Evolutionary conservation across 2,329 filamentous ascomycete species (phyloP).

Genomic region (Trichoderma asperellum): DNA sequence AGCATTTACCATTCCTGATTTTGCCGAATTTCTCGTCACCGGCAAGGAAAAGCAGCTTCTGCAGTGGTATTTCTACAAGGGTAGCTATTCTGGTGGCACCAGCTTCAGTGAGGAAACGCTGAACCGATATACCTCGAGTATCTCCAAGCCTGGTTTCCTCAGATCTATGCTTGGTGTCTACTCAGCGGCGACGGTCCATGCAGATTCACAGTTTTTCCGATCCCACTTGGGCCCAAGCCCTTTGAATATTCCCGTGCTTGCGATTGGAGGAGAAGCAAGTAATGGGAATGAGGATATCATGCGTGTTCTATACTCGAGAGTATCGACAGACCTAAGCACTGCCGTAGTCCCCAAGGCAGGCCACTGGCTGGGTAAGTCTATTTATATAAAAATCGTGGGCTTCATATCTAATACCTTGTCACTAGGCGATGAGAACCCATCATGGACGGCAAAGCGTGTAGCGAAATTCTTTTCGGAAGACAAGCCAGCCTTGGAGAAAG

Average conservation of each 20-base stretch:
- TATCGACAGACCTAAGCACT: not conserved
- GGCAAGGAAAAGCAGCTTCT: slow-evolving; percentile 49
- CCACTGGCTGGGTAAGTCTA: slow-evolving; percentile 3
- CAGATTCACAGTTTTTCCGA: slow-evolving; percentile 42
- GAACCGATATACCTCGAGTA: slow-evolving; percentile 44
- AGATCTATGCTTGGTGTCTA: slow-evolving; percentile 44
- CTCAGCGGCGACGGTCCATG: slow-evolving; percentile 40
- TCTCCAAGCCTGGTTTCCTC: slow-evolving; percentile 51
- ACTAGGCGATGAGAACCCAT: slow-evolving; percentile 9
- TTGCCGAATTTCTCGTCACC: slow-evolving; percentile 51
- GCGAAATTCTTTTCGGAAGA: slow-evolving; percentile 5
- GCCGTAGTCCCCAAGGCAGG: not conserved
- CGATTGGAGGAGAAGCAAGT: slow-evolving; percentile 36
- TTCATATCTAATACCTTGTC: not conserved
- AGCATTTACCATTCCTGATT: slow-evolving; percentile 52
- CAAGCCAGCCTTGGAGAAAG: not conserved
- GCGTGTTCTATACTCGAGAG: not conserved
- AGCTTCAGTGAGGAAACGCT: slow-evolving; percentile 46
- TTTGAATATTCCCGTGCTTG: slow-evolving; percentile 33
- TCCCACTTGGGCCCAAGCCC: slow-evolving; percentile 31
- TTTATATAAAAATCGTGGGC: not conserved
- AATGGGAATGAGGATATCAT: not conserved
- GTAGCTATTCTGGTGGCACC: slow-evolving; percentile 46
- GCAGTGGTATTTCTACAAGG: slow-evolving; percentile 52
- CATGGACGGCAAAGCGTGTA: not conserved